Percentiles rank a stretch among this genome's conserved stretches.
Conservation (phyloP, 495 filamentous ascomycete species). For the Aspergillus indologenus region DNA sequence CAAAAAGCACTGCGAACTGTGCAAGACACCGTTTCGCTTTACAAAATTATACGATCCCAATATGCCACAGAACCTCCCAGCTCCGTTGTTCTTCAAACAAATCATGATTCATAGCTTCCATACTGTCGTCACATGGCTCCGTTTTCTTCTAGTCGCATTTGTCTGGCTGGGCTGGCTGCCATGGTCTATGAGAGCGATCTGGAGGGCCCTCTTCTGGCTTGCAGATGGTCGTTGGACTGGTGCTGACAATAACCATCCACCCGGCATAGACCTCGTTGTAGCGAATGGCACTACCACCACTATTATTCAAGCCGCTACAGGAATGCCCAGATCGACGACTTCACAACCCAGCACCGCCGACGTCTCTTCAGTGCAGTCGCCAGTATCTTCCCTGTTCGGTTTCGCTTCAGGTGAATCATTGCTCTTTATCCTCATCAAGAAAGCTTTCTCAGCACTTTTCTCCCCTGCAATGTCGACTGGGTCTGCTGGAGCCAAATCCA, state of each 20-base stretch:
- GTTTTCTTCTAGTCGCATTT: slow-evolving; percentile 72
- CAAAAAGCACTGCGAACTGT: slow-evolving; percentile 98
- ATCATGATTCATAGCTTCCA: slow-evolving; percentile 66
- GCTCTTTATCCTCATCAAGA: slow-evolving; percentile 46
- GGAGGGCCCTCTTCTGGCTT: slow-evolving; percentile 91
- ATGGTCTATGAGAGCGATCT: slow-evolving; percentile 85
- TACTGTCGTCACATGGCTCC: slow-evolving; percentile 70
- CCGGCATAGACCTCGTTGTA: slow-evolving; percentile 18
- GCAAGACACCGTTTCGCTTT: slow-evolving; percentile 96
- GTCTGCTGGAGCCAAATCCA: slow-evolving; percentile 19
- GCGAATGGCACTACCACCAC: slow-evolving; percentile 42
- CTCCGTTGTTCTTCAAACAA: slow-evolving; percentile 73
- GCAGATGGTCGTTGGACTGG: slow-evolving; percentile 85
- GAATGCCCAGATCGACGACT: slow-evolving; percentile 27
- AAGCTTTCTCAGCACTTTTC: slow-evolving; percentile 38
- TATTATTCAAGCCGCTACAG: slow-evolving; percentile 15
- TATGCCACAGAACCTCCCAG: slow-evolving; percentile 82
- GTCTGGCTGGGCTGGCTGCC: slow-evolving; percentile 90
- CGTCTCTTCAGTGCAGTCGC: slow-evolving; percentile 28
- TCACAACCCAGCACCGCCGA: slow-evolving; percentile 26
- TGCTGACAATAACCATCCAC: slow-evolving; percentile 27
- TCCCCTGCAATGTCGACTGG: slow-evolving; percentile 34
- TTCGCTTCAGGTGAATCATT: slow-evolving; percentile 48
- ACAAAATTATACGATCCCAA: slow-evolving; percentile 93
- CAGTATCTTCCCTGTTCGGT: slow-evolving; percentile 42